These are phyloP conservation scores for Holtermannia corniformis DNA, from an alignment of 768 basidiomycete genomes.

Conservation along the genomic window DNA sequence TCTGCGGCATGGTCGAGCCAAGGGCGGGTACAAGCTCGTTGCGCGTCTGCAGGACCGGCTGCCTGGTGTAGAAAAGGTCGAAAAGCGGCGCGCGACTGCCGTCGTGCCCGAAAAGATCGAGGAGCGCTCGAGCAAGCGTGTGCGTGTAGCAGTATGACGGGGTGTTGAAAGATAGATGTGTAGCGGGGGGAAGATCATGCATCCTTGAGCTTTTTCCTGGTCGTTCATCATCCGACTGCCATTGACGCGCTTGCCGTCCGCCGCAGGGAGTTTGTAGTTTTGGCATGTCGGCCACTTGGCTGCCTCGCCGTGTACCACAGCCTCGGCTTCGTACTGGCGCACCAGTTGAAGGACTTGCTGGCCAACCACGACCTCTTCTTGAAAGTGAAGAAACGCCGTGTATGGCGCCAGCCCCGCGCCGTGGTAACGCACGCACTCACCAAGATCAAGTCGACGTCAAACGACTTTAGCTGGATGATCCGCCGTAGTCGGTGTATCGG, in stretches of 20 bases:
- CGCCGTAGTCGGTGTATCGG: constrained; percentile 18
- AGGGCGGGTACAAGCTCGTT: constrained; percentile 24
- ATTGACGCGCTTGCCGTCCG: neutral
- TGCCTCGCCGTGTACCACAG: neutral
- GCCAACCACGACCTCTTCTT: neutral
- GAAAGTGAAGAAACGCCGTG: constrained; percentile 1
- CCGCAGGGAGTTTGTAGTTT: neutral
- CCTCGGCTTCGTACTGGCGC: constrained; percentile 1
- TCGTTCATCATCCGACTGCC: neutral
- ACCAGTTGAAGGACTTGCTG: neutral
- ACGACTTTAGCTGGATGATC: constrained; percentile 1
- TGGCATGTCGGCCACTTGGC: neutral
- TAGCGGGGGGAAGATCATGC: neutral
- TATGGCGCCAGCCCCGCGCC: neutral
- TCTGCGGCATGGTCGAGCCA: constrained; percentile 11
- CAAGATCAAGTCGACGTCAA: neutral
- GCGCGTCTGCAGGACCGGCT: constrained; percentile 5
- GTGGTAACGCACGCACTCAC: neutral
- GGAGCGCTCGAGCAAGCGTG: neutral
- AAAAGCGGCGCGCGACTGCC: neutral
- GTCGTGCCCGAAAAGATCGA: neutral
- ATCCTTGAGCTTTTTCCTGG: neutral
- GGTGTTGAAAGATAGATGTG: neutral
- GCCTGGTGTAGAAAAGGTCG: neutral
- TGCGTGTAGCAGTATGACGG: neutral